Evolutionary conservation across 2,329 filamentous ascomycete genomes (phyloP), one percentile per base, ranked within the genome.

Genomic region (Emericellopsis cladophorae): DNA sequence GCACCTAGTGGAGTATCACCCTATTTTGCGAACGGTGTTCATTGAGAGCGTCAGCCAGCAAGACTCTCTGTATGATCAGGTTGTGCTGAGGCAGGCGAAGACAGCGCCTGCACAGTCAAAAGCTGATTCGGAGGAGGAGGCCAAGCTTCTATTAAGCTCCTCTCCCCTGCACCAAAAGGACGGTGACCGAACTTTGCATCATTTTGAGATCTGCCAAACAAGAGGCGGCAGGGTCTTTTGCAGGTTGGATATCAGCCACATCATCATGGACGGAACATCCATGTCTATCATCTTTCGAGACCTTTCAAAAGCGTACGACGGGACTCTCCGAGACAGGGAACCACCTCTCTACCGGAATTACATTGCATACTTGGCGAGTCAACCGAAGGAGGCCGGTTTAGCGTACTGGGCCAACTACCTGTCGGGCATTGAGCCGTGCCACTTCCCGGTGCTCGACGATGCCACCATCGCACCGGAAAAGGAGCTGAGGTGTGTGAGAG

Each of bases 21-120:
- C 65, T 0, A 63, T 66, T 8, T 50, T 72, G 34, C 51, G 67
- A 39, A 70, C 67, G 0, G 54, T 71, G 16, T 72, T 72, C 41
- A 58, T 62, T 31, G 65, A 67, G 40, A 70, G 67, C 21, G 57
- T 66, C 11, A 61, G 64, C 11, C 56, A 61, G 42, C 41, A 50
- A 4, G 57, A 64, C 7, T 65, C 66, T 0, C 54, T 71, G 1
- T 70, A 62, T 36, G 66, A 72, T 39, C 66, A 66, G 46, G 57
- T 72, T 4, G 54, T 72, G 2, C 51, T 72, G 7, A 53, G 41
- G n/a, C 29, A 33, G 42, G 2, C 47, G 37, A 23, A 43, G 2
- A 15, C 16, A 15, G n/a, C 38, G 3, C 7, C 41, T 2, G 23
- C 24, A 15, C 14, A 16, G 6, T 26, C 16, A 7, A 42, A 51